These are phyloP conservation scores for Ormosia semicastrata DNA, from an alignment of 306 rosid genomes.

Conservation along the genomic window DNA sequence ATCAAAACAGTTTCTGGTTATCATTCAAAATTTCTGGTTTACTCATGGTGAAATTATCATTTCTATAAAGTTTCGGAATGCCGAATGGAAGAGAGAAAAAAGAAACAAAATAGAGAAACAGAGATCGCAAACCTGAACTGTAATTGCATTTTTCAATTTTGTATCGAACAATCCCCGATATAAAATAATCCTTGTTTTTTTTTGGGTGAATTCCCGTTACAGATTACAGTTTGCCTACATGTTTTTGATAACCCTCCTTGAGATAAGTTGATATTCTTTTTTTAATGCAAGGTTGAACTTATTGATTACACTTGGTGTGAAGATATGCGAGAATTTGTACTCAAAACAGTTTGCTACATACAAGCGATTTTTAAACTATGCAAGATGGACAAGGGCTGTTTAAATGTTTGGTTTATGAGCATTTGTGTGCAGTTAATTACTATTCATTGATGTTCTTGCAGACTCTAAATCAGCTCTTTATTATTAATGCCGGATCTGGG, in stretches of 20 bases:
- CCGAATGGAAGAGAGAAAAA: not conserved
- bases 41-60: not conserved
- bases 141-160: not conserved
- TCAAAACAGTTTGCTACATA: not conserved
- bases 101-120: not conserved
- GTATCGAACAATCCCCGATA: not conserved
- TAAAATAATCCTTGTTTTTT: not conserved
- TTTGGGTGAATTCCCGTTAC: not conserved
- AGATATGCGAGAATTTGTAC: not conserved
- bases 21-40: not conserved
- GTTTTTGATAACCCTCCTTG: not conserved
- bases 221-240: not conserved
- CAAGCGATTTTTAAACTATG: not conserved
- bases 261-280: not conserved
- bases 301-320: not conserved
- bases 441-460: conserved; percentile 30
- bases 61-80: not conserved
- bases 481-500: conserved; percentile 88
- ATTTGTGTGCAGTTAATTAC: not conserved
- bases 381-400: not conserved
- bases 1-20: not conserved
- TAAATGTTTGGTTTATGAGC: not conserved
- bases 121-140: not conserved
- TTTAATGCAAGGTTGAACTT: not conserved
- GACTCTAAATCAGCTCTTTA: conserved; percentile 75